A percentile compares a stretch with the other conserved stretches of the same genome.
Evolutionary conservation across 139 green algal genomes (phyloP).

Genomic region (Chlorella sp.): DNA sequence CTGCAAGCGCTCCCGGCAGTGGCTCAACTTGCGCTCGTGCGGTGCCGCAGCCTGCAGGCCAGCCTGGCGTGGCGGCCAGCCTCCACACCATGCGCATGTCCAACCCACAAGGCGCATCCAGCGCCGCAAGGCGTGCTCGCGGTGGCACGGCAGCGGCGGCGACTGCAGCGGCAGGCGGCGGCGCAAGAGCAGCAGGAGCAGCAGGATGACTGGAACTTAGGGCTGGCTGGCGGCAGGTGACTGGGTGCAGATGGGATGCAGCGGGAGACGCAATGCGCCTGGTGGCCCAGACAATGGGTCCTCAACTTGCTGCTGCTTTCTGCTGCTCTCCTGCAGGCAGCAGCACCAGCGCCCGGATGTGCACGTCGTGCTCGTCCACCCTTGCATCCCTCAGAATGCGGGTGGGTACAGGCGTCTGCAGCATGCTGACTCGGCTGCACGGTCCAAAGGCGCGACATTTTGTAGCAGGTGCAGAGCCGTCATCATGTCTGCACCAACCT

Average conservation of each 20-base stretch:
- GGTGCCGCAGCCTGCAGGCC: too few species aligned
- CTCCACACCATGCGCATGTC: too few species aligned
- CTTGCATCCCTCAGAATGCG: constrained; percentile 76
- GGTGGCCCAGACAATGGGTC: background rate
- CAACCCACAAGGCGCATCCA: background rate
- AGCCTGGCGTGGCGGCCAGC: too few species aligned
- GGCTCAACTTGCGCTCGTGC: too few species aligned
- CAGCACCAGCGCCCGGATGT: constrained; percentile 65
- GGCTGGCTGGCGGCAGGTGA: constrained; percentile 7
- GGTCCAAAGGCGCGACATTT: background rate
- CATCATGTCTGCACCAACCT: background rate
- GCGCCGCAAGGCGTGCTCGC: background rate
- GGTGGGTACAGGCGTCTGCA: background rate
- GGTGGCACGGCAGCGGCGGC: constrained; percentile 19
- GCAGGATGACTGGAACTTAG: constrained; percentile 9
- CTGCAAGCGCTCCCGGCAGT: too few species aligned
- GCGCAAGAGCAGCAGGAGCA: background rate
- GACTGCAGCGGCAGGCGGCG: background rate
- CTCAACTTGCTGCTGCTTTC: background rate
- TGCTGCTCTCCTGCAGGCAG: constrained; percentile 9
- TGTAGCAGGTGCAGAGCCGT: background rate
- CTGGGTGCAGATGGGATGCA: too few species aligned
- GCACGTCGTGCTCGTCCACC: constrained; percentile 77
- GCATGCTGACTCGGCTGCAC: too few species aligned
- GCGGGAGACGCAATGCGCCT: background rate